Evolutionary conservation across 2,329 filamentous ascomycete genomes (phyloP).

Genomic region (Talaromyces albobiverticillius): DNA sequence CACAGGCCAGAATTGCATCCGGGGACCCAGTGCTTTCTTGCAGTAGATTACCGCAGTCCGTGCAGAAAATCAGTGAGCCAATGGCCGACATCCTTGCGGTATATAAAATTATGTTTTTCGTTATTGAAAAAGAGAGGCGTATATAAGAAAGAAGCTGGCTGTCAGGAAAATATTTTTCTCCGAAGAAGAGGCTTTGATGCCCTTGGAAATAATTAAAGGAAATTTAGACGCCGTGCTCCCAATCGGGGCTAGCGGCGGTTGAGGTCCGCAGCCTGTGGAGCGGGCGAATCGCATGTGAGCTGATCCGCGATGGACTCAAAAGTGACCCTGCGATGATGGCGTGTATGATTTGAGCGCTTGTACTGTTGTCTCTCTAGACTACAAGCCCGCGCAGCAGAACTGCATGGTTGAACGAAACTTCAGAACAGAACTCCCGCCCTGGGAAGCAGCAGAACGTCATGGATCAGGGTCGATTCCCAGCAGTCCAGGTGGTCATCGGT

Average conservation of each 20-base stretch:
- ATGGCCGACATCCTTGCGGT: conserved; percentile 70
- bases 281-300: conserved; percentile 11
- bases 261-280: background rate
- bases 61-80: conserved; percentile 89
- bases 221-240: conserved; percentile 7
- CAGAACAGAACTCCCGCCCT: conserved; percentile 20
- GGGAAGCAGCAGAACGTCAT: conserved; percentile 29
- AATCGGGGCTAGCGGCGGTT: conserved; percentile 1
- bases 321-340: conserved; percentile 12
- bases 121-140: background rate
- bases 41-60: conserved; percentile 84
- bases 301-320: background rate
- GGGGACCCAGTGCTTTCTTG: conserved; percentile 74
- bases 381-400: background rate
- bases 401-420: conserved; percentile 15
- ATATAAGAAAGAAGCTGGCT: background rate
- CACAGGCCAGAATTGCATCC: conserved; percentile 75
- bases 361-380: background rate
- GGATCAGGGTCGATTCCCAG: conserved; percentile 39
- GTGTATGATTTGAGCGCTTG: background rate
- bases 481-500: conserved; percentile 43
- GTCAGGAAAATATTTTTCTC: background rate
- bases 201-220: too few species aligned
- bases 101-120: background rate
- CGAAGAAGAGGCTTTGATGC: background rate